A percentile compares a stretch with the other conserved stretches of the same genome.
Conservation (phyloP, 1,139 yeast species). For the Candida sp. region DNA sequence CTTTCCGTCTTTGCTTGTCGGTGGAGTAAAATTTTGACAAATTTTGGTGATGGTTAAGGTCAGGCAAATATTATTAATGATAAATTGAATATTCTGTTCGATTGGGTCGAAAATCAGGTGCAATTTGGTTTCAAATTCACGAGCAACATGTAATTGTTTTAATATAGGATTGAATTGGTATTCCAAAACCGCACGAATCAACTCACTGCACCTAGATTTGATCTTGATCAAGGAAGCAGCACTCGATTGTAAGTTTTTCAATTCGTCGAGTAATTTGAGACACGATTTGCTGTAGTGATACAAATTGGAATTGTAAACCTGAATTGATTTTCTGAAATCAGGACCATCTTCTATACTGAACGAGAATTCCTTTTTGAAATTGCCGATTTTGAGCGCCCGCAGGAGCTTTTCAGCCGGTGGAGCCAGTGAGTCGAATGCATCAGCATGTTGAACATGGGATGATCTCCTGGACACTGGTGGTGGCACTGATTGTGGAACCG, state of each 20-base stretch:
- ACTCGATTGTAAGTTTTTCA: slow-evolving; percentile 24
- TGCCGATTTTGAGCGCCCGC: slow-evolving; percentile 12
- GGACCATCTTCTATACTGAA: slow-evolving; percentile 69
- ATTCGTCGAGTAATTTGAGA: slow-evolving; percentile 29
- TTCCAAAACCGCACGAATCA: slow-evolving; percentile 17
- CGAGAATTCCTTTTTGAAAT: slow-evolving; percentile 27
- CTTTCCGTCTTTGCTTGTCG: slow-evolving; percentile 11
- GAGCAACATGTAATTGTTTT: slow-evolving; percentile 18
- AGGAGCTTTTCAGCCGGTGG: not conserved
- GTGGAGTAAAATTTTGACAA: slow-evolving; percentile 6
- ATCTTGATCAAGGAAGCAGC: slow-evolving; percentile 16
- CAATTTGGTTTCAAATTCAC: slow-evolving; percentile 16
- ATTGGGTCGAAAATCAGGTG: slow-evolving; percentile 29
- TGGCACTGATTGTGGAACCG: not conserved
- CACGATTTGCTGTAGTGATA: slow-evolving; percentile 45
- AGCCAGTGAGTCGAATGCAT: not conserved
- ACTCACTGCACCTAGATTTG: slow-evolving; percentile 22
- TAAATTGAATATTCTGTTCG: slow-evolving; percentile 27
- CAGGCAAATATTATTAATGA: slow-evolving; percentile 31
- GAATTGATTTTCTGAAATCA: slow-evolving; percentile 57
- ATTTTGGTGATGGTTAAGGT: slow-evolving; percentile 13
- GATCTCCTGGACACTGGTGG: not conserved
- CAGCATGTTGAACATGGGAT: not conserved
- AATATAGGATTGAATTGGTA: slow-evolving; percentile 19
- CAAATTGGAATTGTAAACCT: slow-evolving; percentile 51